phyloP scores from a whole-genome alignment of 78 protist genomes.

The slime mould (Dictyostelium discoideum) region DNA sequence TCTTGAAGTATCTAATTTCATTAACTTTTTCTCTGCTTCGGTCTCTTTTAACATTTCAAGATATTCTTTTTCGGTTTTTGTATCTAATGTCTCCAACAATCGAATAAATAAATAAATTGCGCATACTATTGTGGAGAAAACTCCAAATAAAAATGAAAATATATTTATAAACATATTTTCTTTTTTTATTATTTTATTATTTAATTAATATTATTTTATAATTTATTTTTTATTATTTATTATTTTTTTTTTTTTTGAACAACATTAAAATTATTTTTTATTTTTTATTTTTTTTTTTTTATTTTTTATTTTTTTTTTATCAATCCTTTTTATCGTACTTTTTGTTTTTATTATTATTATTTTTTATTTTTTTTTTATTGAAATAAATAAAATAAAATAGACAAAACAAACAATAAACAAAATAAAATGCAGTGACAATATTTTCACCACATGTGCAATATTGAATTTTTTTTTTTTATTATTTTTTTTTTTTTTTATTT shows the following conservation, averaged over 20 bases:
- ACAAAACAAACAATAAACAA: too few relatives aligned
- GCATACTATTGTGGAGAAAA: constrained; percentile 43
- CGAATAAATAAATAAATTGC: constrained; percentile 53
- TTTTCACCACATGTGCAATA: not conserved
- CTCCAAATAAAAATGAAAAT: constrained; percentile 73
- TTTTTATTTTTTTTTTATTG: too few relatives aligned
- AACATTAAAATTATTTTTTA: not conserved
- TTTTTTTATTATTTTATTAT: not conserved
- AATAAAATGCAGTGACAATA: not conserved
- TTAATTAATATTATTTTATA: not conserved
- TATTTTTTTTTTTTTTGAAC: not conserved
- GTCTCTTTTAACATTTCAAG: constrained; percentile 11
- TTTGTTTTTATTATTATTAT: too few relatives aligned
- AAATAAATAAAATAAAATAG: too few relatives aligned
- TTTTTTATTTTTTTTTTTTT: not conserved
- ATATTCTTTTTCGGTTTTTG: constrained; percentile 45
- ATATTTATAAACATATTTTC: constrained; percentile 34
- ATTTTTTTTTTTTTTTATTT: too few relatives aligned
- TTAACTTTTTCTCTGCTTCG: constrained; percentile 8
- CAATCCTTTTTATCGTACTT: not conserved
- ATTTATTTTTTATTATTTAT: not conserved
- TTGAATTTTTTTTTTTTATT: too few relatives aligned
- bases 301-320: not conserved
- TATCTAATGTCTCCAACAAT: constrained; percentile 39
- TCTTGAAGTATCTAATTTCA: constrained; percentile 48